Evolutionary conservation across 805 yeast species (phyloP), one percentile per base, ranked within the genome.

Genomic region (Sungouiozyma ichnusensis): DNA sequence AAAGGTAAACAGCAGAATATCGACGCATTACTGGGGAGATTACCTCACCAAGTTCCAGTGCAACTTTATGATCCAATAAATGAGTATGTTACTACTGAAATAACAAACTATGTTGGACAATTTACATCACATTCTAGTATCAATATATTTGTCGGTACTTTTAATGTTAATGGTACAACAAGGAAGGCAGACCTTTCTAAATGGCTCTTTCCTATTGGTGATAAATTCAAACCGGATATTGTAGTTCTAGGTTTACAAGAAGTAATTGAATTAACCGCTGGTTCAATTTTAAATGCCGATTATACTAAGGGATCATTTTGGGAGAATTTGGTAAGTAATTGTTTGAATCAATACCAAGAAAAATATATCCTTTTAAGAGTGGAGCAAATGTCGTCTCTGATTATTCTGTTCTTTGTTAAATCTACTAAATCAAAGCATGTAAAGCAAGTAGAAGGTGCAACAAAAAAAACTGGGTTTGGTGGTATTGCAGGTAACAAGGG

Each of bases 401-500:
- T 81, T 18, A 64, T 84, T 27, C 65, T 81, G 36, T 69, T 83
- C 39, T 81, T 80, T 58, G 85, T 77, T 4, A 75, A 73, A 45
- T 61, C 72, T 5, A 68, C 67, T 35, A 60, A 67, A 38, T 66
- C 71, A 20, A 59, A 64, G 16, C 56, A 69, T 41, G 78, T 92
- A 3, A 83, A 85, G 13, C 81, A 82, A 54, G 96, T 92, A 4
- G 88, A 87, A 51, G 97, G 97, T n/a, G 74, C 88, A n/a, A 74
- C 84, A 11, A 90, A 88, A 54, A 90, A 90, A 62, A 90, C 97
- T 0, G 98, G 97, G 0, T 67, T 92, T 42, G 96, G 97, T 33
- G 98, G 98, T 36, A 90, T 92, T 66, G 77, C 97, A 0, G 98
- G 97, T 15, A 90, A 92, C 60, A 90, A 90, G 61, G 98, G 98